Conservation (phyloP, 2,329 filamentous ascomycete species). For the Neofusicoccum sp. region DNA sequence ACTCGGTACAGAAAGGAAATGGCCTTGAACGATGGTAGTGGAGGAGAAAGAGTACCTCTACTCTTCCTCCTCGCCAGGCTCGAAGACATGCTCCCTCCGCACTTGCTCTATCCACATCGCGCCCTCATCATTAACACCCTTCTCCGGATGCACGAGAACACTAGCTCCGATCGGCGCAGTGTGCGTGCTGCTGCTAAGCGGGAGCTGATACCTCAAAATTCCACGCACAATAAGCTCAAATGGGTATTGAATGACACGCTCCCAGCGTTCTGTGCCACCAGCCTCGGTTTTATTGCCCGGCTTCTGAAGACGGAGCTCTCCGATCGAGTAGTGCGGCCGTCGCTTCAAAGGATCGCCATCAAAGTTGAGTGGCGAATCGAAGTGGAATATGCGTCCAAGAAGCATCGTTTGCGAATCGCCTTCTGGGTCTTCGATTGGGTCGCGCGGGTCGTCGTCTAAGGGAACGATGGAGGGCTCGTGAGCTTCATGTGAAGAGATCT, state of each 20-base stretch:
- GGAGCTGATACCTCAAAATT: constrained; percentile 76
- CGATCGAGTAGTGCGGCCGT: constrained; percentile 68
- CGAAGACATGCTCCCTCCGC: background rate
- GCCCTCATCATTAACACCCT: constrained; percentile 9
- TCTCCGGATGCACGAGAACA: constrained; percentile 24
- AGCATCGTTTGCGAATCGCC: constrained; percentile 76
- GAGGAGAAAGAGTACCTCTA: background rate
- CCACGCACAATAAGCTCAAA: constrained; percentile 93
- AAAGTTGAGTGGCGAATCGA: constrained; percentile 85
- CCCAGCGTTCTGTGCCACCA: constrained; percentile 83
- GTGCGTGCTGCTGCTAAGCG: constrained; percentile 55
- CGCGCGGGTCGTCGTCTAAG: constrained; percentile 55
- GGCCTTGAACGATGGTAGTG: background rate
- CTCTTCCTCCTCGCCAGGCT: background rate
- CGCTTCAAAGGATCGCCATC: constrained; percentile 86
- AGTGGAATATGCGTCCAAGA: constrained; percentile 81
- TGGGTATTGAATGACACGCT: constrained; percentile 82
- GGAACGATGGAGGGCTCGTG: background rate
- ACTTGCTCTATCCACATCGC: constrained; percentile 16
- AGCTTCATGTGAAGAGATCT: background rate
- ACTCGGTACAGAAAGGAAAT: background rate
- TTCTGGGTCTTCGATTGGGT: constrained; percentile 64
- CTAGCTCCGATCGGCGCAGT: constrained; percentile 50
- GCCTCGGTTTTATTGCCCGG: constrained; percentile 86
- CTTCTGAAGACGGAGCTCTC: constrained; percentile 75